Evolutionary conservation across 1,284 basidiomycete genomes (phyloP), one percentile per base, ranked within the genome.

Genomic region (Tylopilus sp.): DNA sequence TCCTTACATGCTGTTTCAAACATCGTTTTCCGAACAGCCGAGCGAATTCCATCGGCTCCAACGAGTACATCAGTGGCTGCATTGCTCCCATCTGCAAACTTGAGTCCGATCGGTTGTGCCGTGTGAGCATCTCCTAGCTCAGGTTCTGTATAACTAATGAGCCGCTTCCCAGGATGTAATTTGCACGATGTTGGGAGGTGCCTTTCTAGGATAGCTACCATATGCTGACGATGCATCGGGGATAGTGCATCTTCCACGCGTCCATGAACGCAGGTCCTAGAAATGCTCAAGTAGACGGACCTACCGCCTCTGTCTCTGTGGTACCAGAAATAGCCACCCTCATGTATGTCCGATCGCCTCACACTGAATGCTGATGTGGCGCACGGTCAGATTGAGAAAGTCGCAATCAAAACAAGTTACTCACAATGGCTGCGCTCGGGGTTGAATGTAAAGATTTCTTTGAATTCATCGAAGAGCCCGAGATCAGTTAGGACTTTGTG

Each of bases 221-320:
- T 49, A 0, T 64, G 52, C 28, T 62, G 58, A 38, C 62, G 58
- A 31, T 66, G 62, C 58, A 61, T 54, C 10, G 45, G 2, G 2
- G 49, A 44, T 3, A 50, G 33, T 10, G 45, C 36, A 12, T 47
- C 61, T 63, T 51, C 28, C 7, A 3, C 1, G 26, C 7, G 9
- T 24, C 2, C 36, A 21, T 52, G 1, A 51, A 33, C 24, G 34
- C 11, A 12, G 1, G 6, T 21, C 8, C 9, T 30, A 7, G 17
- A 12, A 4, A 28, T 20, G 1, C 4, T 15, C 14, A 31, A n/a
- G 7, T 24, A 20, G 3, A 15, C 3, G 3, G 11, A 28, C 51
- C 38, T 30, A 59, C 58, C 15, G 28, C 18, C 24, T 12, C 28
- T 17, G 7, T 29, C 5, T 12, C 42, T 51, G 9, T 35, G 34